These are phyloP conservation scores for Aphanoascus verrucosus DNA, from an alignment of 2,329 filamentous ascomycete species.

Conservation along the genomic window DNA sequence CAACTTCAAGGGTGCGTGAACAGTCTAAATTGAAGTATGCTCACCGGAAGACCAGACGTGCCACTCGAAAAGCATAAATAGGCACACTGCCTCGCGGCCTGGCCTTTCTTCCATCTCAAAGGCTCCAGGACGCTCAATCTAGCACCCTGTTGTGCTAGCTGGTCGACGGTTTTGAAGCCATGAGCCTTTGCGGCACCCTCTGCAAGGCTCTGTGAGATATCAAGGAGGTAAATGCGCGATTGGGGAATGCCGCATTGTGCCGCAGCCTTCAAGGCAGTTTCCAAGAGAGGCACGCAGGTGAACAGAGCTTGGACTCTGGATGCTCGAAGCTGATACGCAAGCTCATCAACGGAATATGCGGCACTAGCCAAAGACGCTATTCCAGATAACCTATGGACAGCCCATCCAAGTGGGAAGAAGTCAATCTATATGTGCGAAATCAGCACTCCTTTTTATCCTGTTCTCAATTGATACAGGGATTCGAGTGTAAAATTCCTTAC, in stretches of 20 bases:
- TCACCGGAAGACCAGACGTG: conserved; percentile 59
- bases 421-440: conserved; percentile 47
- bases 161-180: conserved; percentile 50
- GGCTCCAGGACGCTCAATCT: conserved; percentile 44
- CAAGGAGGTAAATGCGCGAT: conserved; percentile 52
- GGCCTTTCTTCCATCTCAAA: conserved; percentile 52
- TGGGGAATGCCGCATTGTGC: conserved; percentile 48
- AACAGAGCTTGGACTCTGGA: conserved; percentile 56
- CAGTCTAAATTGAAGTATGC: conserved; percentile 17
- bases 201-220: conserved; percentile 45
- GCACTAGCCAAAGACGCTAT: conserved; percentile 59
- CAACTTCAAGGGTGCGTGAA: not conserved
- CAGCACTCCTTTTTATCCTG: not conserved
- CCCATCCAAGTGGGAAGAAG: conserved; percentile 55
- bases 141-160: conserved; percentile 50
- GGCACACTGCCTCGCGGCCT: conserved; percentile 54
- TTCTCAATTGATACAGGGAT: not conserved
- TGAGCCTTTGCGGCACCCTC: conserved; percentile 35
- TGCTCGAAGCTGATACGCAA: conserved; percentile 56
- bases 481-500: conserved; percentile 34
- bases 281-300: conserved; percentile 52
- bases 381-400: conserved; percentile 58
- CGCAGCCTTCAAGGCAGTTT: conserved; percentile 51
- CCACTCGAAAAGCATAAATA: conserved; percentile 65
- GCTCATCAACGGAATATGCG: conserved; percentile 52